Conservation (phyloP, 208 protist genomes). For the Histomonas meleagridis region DNA sequence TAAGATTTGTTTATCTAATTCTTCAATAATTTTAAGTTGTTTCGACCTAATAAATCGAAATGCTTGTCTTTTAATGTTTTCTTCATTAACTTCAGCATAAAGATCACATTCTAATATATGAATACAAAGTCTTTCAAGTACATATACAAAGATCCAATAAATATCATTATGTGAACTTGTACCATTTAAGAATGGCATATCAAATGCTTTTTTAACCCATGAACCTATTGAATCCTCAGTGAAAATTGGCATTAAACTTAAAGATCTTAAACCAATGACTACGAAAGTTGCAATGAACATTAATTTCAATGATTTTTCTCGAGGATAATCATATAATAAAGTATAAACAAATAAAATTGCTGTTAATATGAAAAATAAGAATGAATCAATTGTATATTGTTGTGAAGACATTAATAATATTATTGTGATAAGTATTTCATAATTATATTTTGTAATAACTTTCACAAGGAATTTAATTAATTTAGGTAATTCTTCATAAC, state of each 20-base stretch:
- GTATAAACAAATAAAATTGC: neutral
- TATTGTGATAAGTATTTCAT: neutral
- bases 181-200: neutral
- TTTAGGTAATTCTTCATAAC: neutral
- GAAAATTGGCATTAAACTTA: neutral
- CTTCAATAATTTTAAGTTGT: neutral
- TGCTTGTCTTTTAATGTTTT: neutral
- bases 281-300: neutral
- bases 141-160: neutral
- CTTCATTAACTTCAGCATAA: neutral
- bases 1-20: neutral
- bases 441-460: neutral
- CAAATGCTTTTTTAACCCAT: neutral
- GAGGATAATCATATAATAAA: neutral
- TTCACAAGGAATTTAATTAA: neutral
- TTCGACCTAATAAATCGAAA: conserved; percentile 11
- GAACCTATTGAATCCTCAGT: neutral
- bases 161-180: neutral
- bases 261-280: neutral
- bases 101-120: neutral
- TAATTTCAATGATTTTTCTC: neutral
- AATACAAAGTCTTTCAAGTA: neutral
- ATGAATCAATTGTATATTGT: neutral
- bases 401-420: neutral
- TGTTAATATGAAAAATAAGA: neutral